Conservation (phyloP, 2,329 filamentous ascomycete genomes). For the Cladophialophora immunda region DNA sequence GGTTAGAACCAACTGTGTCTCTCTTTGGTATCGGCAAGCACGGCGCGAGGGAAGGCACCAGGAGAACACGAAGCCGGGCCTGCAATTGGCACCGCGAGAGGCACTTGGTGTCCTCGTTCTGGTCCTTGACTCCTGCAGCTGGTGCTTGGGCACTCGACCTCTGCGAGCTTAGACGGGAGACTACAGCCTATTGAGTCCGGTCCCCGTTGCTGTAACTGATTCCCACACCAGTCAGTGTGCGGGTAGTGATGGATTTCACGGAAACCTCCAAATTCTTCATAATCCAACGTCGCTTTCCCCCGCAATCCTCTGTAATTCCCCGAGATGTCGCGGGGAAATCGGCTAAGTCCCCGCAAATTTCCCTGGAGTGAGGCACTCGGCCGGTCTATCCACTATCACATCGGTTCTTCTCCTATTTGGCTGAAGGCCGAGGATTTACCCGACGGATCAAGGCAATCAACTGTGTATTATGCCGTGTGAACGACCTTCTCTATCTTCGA, state of each 20-base stretch:
- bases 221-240: background rate
- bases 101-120: background rate
- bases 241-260: background rate
- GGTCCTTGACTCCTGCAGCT: background rate
- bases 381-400: background rate
- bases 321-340: background rate
- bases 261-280: background rate
- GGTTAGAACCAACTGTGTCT: too few relatives aligned
- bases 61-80: background rate
- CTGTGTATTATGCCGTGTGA: background rate
- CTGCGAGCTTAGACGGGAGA: background rate
- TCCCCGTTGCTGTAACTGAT: background rate
- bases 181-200: background rate
- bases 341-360: background rate
- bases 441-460: background rate
- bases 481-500: background rate
- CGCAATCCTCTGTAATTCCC: background rate
- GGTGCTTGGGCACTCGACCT: background rate
- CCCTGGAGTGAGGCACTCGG: background rate
- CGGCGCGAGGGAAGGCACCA: background rate
- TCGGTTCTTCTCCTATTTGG: background rate
- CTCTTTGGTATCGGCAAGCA: background rate
- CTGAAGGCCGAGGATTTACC: background rate
- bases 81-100: background rate
- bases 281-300: background rate